Evolutionary conservation across 106 monocot genomes (phyloP).

Genomic region (Acanthochlamys bracteata): DNA sequence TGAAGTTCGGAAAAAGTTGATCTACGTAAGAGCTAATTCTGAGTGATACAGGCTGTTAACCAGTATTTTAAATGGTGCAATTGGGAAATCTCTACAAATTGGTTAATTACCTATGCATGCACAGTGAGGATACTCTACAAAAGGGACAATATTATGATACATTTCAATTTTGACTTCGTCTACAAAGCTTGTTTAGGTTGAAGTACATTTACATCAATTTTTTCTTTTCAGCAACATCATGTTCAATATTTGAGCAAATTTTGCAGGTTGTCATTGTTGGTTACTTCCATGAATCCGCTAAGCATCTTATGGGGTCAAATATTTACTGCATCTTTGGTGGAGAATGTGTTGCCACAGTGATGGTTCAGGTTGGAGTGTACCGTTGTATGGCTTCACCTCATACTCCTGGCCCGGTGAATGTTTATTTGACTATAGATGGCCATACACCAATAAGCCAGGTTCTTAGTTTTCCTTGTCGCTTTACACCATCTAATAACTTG

Average conservation of each 20-base stretch:
- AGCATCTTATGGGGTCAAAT: conserved; percentile 34
- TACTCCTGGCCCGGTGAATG: conserved; percentile 32
- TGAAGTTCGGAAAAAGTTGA: not conserved
- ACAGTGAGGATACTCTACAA: no score
- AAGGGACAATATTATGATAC: no score
- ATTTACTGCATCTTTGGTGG: conserved; percentile 52
- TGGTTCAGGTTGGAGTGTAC: conserved; percentile 70
- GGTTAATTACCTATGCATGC: no score
- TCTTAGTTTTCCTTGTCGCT: conserved; percentile 45
- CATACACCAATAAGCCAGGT: conserved; percentile 69
- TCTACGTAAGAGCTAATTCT: not conserved
- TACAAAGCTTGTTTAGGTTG: no score
- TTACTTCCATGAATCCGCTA: conserved; percentile 45
- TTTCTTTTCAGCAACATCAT: no score
- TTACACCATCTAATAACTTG: conserved; percentile 1
- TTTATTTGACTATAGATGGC: conserved; percentile 66
- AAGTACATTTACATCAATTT: no score
- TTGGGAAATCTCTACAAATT: no score
- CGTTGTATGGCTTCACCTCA: conserved; percentile 31
- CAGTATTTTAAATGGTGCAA: no score
- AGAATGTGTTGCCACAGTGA: conserved; percentile 39
- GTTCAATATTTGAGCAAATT: not conserved
- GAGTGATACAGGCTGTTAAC: no score
- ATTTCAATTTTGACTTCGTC: no score
- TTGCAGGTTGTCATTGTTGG: conserved; percentile 79